Evolutionary conservation across 1,284 basidiomycete species (phyloP), one percentile per base, ranked within the genome.

Genomic region (Moesziomyces aphidis): DNA sequence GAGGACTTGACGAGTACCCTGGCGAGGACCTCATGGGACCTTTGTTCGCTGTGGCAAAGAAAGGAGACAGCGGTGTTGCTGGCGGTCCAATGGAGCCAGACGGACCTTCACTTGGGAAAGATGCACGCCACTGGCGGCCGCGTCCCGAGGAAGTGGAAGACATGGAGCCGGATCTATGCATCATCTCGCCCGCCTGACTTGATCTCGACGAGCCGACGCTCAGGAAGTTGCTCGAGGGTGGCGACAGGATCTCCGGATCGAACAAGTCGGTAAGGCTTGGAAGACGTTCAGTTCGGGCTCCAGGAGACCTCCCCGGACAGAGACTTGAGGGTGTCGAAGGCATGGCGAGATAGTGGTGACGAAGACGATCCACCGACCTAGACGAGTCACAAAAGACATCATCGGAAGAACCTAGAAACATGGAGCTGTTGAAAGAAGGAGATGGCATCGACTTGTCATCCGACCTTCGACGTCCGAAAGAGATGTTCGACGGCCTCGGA

Each of bases 361-460:
- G 58, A 15, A 73, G 57, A 1, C 64, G 56, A 46, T 73, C 70
- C 3, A 64, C 61, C 0, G 66, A 62, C 28, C 66, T 50, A 1
- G 52, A 58, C 7, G 61, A 59, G 48, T 74, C 72, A 36, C 55
- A 61, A 48, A 74, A 74, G 24, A 74, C 72, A 44, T 74, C 72
- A 9, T 74, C 72, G 0, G 63, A 60, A 8, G 66, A 59, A 10
- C 56, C 50, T 6, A 74, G 59, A 1, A 63, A 66, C 72, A 74
- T 70, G 24, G 72, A 70, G 63, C 67, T 71, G 51, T 74, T 74
- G 60, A 74, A 74, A 1, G 72, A 74, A 13, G 72, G 72, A 23
- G 72, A 74, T 24, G 67, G 63, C 72, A 70, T 63, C 3, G 72
- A 55, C 36, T 66, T 70, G 15, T 74, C 72, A 13, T 70, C 55